Conservation (phyloP, 2,329 filamentous ascomycete species). For the Hortaea werneckii region DNA sequence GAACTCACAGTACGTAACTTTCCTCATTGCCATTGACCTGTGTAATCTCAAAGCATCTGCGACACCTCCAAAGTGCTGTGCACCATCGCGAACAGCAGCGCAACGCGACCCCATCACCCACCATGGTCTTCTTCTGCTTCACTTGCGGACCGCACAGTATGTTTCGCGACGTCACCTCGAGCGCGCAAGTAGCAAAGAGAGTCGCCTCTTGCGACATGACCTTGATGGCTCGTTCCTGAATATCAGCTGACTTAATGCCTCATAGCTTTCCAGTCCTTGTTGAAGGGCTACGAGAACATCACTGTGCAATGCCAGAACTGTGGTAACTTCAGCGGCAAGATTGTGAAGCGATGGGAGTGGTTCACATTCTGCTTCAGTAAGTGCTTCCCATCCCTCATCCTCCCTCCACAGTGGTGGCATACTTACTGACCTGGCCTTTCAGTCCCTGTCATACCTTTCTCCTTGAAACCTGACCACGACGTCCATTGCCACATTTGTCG, state of each 20-base stretch:
- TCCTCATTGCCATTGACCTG: constrained; percentile 1
- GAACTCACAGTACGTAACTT: constrained; percentile 33
- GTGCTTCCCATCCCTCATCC: not conserved
- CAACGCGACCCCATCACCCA: too few relatives aligned
- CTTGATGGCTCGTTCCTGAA: not conserved
- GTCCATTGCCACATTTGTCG: constrained; percentile 66
- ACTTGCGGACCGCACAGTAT: not conserved
- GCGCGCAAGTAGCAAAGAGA: not conserved
- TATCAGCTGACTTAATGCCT: not conserved
- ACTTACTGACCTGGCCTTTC: not conserved
- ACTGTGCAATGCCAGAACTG: constrained; percentile 44
- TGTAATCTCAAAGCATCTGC: too few relatives aligned
- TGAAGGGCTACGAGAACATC: constrained; percentile 40
- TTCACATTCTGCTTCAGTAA: not conserved
- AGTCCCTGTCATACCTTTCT: constrained; percentile 63
- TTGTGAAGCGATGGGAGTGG: constrained; percentile 35
- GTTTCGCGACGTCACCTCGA: too few relatives aligned
- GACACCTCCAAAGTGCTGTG: too few relatives aligned
- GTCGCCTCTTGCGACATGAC: not conserved
- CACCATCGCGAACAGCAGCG: too few relatives aligned
- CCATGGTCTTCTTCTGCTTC: not conserved
- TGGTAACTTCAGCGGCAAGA: constrained; percentile 37
- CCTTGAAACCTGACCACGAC: constrained; percentile 45
- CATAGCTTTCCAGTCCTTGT: constrained; percentile 35
- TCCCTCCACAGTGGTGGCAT: not conserved